phyloP scores from a whole-genome alignment of 139 green algal genomes.

The Chlamydomonas applanata region DNA sequence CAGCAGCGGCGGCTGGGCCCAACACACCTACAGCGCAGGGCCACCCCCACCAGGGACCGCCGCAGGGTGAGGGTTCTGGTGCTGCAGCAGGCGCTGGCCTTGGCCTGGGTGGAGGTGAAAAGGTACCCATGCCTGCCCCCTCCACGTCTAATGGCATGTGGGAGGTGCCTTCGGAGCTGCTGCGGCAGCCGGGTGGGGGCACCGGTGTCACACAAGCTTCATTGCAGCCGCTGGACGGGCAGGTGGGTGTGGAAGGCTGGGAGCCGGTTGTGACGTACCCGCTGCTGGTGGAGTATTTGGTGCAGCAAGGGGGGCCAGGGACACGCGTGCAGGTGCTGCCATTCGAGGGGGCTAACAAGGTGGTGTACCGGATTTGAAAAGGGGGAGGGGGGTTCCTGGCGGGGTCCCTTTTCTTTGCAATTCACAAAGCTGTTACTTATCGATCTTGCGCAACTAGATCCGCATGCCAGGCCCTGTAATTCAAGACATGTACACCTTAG shows the following conservation, averaged over 20 bases:
- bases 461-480: too few relatives aligned
- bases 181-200: not conserved
- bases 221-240: not conserved
- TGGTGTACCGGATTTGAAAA: slow-evolving; percentile 35
- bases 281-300: slow-evolving; percentile 40
- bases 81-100: too few relatives aligned
- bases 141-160: not conserved
- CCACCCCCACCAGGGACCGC: too few relatives aligned
- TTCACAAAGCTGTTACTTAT: too few relatives aligned
- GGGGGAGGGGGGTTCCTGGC: too few relatives aligned
- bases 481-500: too few relatives aligned
- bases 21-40: too few relatives aligned
- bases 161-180: not conserved
- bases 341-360: slow-evolving; percentile 43
- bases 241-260: not conserved
- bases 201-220: not conserved
- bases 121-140: not conserved
- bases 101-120: not conserved
- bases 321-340: slow-evolving; percentile 8
- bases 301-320: slow-evolving; percentile 9
- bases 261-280: slow-evolving; percentile 36
- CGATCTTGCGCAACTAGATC: too few relatives aligned
- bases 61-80: too few relatives aligned
- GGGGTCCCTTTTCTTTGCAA: too few relatives aligned
- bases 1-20: too few relatives aligned